A percentile compares a stretch with the other conserved stretches of the same genome.
phyloP scores from a whole-genome alignment of 2,329 filamentous ascomycete species.

The Neonectria ditissima region DNA sequence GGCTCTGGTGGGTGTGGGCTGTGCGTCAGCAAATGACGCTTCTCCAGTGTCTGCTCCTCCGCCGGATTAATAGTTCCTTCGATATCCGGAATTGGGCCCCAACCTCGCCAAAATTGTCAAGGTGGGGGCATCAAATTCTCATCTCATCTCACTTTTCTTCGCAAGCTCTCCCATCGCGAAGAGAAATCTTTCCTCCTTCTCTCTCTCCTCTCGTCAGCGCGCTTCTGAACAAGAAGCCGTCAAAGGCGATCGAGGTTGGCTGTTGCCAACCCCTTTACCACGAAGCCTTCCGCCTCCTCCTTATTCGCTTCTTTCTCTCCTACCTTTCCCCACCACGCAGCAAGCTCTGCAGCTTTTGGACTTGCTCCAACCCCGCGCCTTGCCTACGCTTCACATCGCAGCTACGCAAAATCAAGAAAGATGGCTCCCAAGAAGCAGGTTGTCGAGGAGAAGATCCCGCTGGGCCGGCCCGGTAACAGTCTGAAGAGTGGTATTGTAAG shows the following conservation, averaged over 20 bases:
- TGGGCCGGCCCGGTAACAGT: constrained; percentile 97
- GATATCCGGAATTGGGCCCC: constrained; percentile 31
- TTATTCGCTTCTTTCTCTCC: constrained; percentile 66
- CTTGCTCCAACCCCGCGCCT: constrained; percentile 64
- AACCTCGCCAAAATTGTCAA: constrained; percentile 42
- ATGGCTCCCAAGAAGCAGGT: constrained; percentile 97
- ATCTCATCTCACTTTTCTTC: constrained; percentile 39
- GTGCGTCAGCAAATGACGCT: constrained; percentile 43
- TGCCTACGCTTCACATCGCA: constrained; percentile 62
- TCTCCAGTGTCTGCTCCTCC: not conserved
- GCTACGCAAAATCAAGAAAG: constrained; percentile 72
- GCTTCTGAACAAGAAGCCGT: constrained; percentile 44
- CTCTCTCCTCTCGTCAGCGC: constrained; percentile 33
- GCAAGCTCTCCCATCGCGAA: constrained; percentile 40
- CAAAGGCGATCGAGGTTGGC: constrained; percentile 54
- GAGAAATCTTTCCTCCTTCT: constrained; percentile 38
- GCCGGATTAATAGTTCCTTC: constrained; percentile 35
- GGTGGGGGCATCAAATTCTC: constrained; percentile 49
- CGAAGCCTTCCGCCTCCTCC: constrained; percentile 55
- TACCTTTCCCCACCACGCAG: constrained; percentile 68
- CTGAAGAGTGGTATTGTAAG: constrained; percentile 98
- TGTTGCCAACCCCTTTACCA: constrained; percentile 56
- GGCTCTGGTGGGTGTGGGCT: not conserved
- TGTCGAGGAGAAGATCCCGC: constrained; percentile 94
- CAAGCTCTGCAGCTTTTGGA: constrained; percentile 72